Conservation (phyloP, 768 basidiomycete species). For the Hygrocybe coccinea region DNA sequence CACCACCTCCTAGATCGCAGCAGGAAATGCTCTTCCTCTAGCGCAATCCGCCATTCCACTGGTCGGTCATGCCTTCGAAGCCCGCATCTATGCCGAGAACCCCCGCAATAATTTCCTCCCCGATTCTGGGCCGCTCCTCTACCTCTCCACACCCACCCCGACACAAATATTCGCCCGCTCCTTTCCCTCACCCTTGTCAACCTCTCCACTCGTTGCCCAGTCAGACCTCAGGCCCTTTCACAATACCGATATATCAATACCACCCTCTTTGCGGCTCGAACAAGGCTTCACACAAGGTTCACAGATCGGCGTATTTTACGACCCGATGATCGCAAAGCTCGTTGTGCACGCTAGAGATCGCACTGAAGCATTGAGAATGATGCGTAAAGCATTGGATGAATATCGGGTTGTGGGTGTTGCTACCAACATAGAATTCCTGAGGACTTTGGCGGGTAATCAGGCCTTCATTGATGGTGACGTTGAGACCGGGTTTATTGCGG, state of each 20-base stretch:
- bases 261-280: slow-evolving; percentile 75
- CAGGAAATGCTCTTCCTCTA: slow-evolving; percentile 81
- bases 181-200: slow-evolving; percentile 25
- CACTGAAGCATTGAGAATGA: slow-evolving; percentile 74
- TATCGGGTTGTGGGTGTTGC: slow-evolving; percentile 89
- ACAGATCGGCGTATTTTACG: slow-evolving; percentile 83
- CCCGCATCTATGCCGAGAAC: slow-evolving; percentile 92
- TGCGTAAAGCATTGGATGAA: slow-evolving; percentile 77
- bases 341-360: slow-evolving; percentile 84
- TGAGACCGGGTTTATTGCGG: slow-evolving; percentile 90
- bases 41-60: slow-evolving; percentile 74
- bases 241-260: slow-evolving; percentile 31
- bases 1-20: slow-evolving; percentile 56
- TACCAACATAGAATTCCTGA: slow-evolving; percentile 87
- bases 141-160: slow-evolving; percentile 74
- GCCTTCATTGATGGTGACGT: slow-evolving; percentile 76
- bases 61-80: slow-evolving; percentile 91
- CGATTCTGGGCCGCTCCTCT: slow-evolving; percentile 77
- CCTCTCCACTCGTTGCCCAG: slow-evolving; percentile 21
- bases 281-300: slow-evolving; percentile 81
- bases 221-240: slow-evolving; percentile 31
- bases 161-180: slow-evolving; percentile 64
- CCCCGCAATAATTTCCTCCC: slow-evolving; percentile 91
- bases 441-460: slow-evolving; percentile 67
- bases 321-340: slow-evolving; percentile 89